These are phyloP conservation scores for Pelagomonas calceolata DNA, from an alignment of 108 stramenopile genomes.

Conservation along the genomic window DNA sequence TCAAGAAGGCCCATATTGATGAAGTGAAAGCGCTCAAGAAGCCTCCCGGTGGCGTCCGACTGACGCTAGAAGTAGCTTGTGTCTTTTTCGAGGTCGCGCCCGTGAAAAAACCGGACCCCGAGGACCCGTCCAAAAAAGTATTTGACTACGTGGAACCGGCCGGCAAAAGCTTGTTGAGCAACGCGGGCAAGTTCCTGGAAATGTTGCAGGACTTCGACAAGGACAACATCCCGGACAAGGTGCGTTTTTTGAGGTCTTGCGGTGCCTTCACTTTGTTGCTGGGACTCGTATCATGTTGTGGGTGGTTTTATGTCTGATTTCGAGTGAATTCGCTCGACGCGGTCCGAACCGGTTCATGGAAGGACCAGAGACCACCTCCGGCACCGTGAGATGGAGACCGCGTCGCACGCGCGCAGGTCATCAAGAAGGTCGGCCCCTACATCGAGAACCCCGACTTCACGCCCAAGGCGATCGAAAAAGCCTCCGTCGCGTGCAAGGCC, in stretches of 20 bases:
- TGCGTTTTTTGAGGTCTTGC: constrained; percentile 17
- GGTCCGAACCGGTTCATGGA: background rate
- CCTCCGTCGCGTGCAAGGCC: constrained; percentile 46
- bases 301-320: no score
- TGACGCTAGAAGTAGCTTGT: constrained; percentile 49
- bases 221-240: constrained; percentile 48
- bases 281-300: no score
- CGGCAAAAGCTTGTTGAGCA: constrained; percentile 27
- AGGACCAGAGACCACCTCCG: background rate
- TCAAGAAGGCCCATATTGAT: constrained; percentile 49
- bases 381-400: no score
- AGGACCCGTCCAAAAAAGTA: constrained; percentile 38
- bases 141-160: constrained; percentile 43
- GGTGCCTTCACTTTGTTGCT: no score
- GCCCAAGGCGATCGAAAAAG: constrained; percentile 42
- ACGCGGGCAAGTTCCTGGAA: constrained; percentile 38
- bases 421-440: constrained; percentile 41
- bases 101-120: constrained; percentile 37
- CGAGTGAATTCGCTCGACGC: no score
- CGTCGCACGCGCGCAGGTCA: no score
- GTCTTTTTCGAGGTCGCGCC: constrained; percentile 45
- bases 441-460: constrained; percentile 39
- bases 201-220: constrained; percentile 46
- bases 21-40: constrained; percentile 42
- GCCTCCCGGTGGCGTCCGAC: constrained; percentile 37